Evolutionary conservation across 2,329 filamentous ascomycete genomes (phyloP).

Genomic region (Fusarium continuum): DNA sequence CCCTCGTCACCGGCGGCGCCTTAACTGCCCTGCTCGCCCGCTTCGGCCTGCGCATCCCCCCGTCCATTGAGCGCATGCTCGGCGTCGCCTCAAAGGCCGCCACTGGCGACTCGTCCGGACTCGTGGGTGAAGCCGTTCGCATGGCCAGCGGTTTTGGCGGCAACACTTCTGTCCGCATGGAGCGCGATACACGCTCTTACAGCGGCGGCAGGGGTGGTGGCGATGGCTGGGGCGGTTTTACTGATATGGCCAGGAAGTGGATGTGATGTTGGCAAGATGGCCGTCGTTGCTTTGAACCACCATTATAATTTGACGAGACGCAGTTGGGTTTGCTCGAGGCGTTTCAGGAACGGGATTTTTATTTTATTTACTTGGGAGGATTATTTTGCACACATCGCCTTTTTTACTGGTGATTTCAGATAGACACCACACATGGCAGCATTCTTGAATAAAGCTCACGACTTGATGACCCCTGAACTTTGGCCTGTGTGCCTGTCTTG

Average conservation of each 20-base stretch:
- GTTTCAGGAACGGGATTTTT: conserved; percentile 30
- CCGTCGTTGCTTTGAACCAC: background rate
- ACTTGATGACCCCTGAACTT: conserved; percentile 25
- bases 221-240: conserved; percentile 50
- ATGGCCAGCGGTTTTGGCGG: conserved; percentile 56
- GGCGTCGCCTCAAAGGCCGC: conserved; percentile 62
- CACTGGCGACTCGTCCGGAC: conserved; percentile 57
- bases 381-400: conserved; percentile 8
- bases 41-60: conserved; percentile 82
- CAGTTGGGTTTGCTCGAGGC: conserved; percentile 28
- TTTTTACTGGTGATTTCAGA: conserved; percentile 3
- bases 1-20: conserved; percentile 84
- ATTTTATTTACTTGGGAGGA: conserved; percentile 5
- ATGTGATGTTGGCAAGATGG: conserved; percentile 43
- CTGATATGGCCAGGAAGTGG: conserved; percentile 55
- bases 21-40: conserved; percentile 79
- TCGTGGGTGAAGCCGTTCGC: conserved; percentile 64
- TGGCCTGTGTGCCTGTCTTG: background rate
- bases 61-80: conserved; percentile 66
- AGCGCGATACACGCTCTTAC: conserved; percentile 51
- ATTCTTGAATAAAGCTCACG: conserved; percentile 33
- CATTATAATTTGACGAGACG: conserved; percentile 11
- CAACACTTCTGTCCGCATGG: conserved; percentile 42
- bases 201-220: conserved; percentile 43
- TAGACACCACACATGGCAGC: conserved; percentile 16